Evolutionary conservation across 371 early-diverging fungal species (phyloP), one percentile per base, ranked within the genome.

Genomic region (Amoeboaphelidium protococcarum): DNA sequence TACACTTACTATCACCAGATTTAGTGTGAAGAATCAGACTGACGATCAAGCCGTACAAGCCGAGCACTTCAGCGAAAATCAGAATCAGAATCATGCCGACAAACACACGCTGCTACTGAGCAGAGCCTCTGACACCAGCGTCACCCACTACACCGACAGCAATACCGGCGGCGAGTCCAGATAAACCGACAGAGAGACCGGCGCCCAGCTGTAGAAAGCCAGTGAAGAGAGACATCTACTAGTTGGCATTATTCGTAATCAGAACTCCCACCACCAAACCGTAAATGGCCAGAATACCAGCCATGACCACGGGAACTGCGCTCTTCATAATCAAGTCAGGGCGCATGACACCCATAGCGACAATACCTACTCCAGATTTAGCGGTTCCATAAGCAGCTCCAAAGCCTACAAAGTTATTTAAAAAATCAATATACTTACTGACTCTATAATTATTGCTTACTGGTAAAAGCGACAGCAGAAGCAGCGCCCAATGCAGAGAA

Each of bases 311-410:
- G 16, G 94, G 94, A 46, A 92, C 74, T 44, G 81, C 68, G 63
- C 62, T 65, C 65, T 82, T 90, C 76, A 91, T 76, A 51, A 91
- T 77, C 46, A 89, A 69, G 50, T 86, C 81, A 50, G 96, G 96
- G 41, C 82, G 74, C 66, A 92, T 78, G 27, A 86, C 82, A 63
- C 94, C 92, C 64, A 85, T 83, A 51, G 82, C 83, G 21, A 85
- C 70, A 58, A 96, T 85, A 52, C 92, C 91, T 42, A 91, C 75
- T 41, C 94, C 96, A 42, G 94, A 78, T 64, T 91, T 94, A 48
- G 88, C 85, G 31, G 96, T 96, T 46, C 96, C 96, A 62, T 92
- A 96, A 44, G 91, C 94, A 50, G 94, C 89, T 31, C 94, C 96
- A 54, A 86, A 71, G 58, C 77, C 82, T 80, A 59, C 6, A 44